Evolutionary conservation across 768 basidiomycete genomes (phyloP), one percentile per base, ranked within the genome.

Genomic region (Pholiota microspora): DNA sequence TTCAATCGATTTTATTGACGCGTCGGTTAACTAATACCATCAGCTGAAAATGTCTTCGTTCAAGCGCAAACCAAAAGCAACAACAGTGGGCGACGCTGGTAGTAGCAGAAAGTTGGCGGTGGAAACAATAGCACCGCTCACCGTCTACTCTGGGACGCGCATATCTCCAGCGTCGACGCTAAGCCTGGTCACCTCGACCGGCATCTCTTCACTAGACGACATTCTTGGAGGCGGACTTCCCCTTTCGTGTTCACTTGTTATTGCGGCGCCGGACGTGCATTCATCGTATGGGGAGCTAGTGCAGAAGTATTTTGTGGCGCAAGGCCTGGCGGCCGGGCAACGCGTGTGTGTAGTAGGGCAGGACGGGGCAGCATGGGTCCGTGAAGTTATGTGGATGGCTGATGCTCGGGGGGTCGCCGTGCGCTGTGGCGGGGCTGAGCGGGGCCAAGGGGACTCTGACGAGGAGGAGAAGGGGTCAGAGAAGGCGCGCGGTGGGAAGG

Each of bases 121-220:
- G 7, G 40, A 83, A 80, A 59, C 75, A 75, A 7, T 31, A 35
- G 57, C 69, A 7, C 47, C 60, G 29, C 49, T 59, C 16, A 65
- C 65, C 32, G 66, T 70, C 27, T 73, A 76, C 38, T 59, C 74
- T 12, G 88, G 86, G 10, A 86, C 86, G 38, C 82, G 81, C 31
- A 51, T 75, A 29, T 88, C 81, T 13, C 77, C 85, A 5, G 76
- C 78, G 27, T 83, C 86, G 3, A 67, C 76, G 32, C 73, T 78
- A 16, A 86, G 82, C 0, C 63, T 77, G 52, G 72, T 88, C 56
- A 84, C 81, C 6, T 95, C 95, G 1, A 92, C 92, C 4, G 97
- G 97, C 2, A 84, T 98, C 7, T 86, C 93, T 24, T 94, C 94
- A 10, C 77, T 99, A 18, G 97, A 99, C 69, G 97, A 98, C 67